These are phyloP conservation scores for Aureococcus anophagefferens DNA, from an alignment of 108 stramenopile genomes.

Conservation along the genomic window DNA sequence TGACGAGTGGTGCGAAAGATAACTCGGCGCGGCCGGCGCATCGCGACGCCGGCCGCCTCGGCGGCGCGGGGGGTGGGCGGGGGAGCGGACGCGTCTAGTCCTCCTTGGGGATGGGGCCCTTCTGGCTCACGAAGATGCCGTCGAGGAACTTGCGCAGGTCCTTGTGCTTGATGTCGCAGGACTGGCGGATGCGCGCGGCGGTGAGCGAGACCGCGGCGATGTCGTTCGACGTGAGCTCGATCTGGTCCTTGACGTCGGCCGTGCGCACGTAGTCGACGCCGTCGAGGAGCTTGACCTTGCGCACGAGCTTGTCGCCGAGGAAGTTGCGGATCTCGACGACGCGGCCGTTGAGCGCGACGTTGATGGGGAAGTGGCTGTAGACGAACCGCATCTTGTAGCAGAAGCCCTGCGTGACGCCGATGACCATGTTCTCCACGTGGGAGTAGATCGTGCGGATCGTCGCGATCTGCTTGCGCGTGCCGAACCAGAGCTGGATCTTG, in stretches of 20 bases:
- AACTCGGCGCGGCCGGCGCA: too few species aligned
- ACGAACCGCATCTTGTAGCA: slow-evolving; percentile 99
- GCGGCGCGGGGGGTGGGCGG: too few species aligned
- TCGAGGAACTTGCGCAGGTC: slow-evolving; percentile 99
- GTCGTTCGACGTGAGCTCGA: slow-evolving; percentile 90
- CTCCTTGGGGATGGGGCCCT: slow-evolving; percentile 63
- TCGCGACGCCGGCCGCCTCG: too few species aligned
- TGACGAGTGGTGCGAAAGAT: too few species aligned
- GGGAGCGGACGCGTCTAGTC: too few species aligned
- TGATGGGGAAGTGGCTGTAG: slow-evolving; percentile 99
- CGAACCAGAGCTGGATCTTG: slow-evolving; percentile 96
- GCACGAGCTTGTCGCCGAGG: slow-evolving; percentile 95
- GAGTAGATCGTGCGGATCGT: slow-evolving; percentile 93
- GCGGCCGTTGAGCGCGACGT: slow-evolving; percentile 65
- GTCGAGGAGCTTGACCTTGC: slow-evolving; percentile 68
- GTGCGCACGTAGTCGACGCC: slow-evolving; percentile 86
- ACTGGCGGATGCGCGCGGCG: slow-evolving; percentile 86
- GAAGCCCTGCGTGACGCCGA: slow-evolving; percentile 96
- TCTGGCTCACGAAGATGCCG: slow-evolving; percentile 97
- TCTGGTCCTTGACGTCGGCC: slow-evolving; percentile 95
- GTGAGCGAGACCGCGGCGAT: slow-evolving; percentile 87
- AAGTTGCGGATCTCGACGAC: slow-evolving; percentile 98
- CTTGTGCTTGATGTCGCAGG: slow-evolving; percentile 91
- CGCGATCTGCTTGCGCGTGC: slow-evolving; percentile 89
- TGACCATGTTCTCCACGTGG: slow-evolving; percentile 98